Conservation (phyloP, 148 eudicot genomes). For the Fallopia convolvulus region DNA sequence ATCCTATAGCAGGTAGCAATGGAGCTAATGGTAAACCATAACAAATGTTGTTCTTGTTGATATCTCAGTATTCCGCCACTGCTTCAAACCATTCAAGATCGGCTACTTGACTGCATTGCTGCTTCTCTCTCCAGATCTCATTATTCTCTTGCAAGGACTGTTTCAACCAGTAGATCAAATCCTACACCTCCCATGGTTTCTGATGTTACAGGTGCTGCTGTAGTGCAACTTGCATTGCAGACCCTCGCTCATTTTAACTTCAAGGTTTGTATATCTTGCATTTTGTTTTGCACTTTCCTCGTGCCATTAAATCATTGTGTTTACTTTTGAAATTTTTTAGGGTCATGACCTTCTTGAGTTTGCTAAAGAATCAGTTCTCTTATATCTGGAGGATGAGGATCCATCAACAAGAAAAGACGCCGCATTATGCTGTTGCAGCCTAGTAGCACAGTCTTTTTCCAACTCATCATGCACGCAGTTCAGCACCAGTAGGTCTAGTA, state of each 20-base stretch:
- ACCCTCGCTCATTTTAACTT: conserved; percentile 86
- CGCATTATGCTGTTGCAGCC: conserved; percentile 86
- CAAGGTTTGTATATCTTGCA: conserved; percentile 43
- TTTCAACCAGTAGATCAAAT: conserved; percentile 41
- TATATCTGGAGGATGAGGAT: conserved; percentile 87
- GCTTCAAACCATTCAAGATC: conserved; percentile 78
- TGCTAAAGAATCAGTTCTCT: conserved; percentile 68
- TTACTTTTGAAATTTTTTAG: conserved; percentile 27
- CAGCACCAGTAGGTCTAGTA: conserved; percentile 59
- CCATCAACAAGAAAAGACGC: conserved; percentile 84
- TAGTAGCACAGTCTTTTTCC: conserved; percentile 67
- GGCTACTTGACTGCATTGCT: conserved; percentile 73
- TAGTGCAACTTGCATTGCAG: conserved; percentile 90
- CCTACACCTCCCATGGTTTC: conserved; percentile 34
- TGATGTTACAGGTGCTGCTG: conserved; percentile 65
- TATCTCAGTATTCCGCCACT: conserved; percentile 75
- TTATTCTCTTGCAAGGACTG: conserved; percentile 47
- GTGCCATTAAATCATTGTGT: not conserved
- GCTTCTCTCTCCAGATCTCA: conserved; percentile 65
- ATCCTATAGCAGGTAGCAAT: not conserved
- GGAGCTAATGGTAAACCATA: not conserved
- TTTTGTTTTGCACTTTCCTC: conserved; percentile 9
- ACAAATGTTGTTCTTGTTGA: conserved; percentile 1
- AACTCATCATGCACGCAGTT: conserved; percentile 46
- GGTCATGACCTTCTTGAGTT: conserved; percentile 94